Conservation (phyloP, 2,329 filamentous ascomycete genomes). For the Apiospora marii region DNA sequence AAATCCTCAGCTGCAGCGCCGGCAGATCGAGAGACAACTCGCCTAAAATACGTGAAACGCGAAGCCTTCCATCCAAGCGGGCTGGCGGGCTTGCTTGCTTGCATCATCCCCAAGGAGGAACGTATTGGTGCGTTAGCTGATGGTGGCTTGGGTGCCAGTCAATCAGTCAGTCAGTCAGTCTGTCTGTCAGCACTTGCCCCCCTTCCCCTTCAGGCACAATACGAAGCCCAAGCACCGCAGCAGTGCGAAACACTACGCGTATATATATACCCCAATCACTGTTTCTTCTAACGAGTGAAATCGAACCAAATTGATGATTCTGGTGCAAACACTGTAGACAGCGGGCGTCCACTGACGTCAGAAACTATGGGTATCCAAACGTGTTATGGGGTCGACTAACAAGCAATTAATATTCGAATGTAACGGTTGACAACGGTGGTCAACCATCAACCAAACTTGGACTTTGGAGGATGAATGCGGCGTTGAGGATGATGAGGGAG, state of each 20-base stretch:
- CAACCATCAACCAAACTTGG: background rate
- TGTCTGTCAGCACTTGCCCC: background rate
- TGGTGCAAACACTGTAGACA: background rate
- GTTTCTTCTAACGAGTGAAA: background rate
- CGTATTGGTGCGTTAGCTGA: background rate
- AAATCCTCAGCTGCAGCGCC: slow-evolving; percentile 9
- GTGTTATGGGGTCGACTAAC: slow-evolving; percentile 1
- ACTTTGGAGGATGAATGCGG: background rate
- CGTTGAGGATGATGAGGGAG: background rate
- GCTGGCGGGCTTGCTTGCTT: background rate
- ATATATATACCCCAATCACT: background rate
- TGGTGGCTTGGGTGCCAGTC: background rate
- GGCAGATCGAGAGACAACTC: background rate
- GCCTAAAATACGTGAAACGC: background rate
- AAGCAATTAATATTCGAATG: background rate
- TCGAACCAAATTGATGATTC: background rate
- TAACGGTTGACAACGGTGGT: background rate
- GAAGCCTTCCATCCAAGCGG: background rate
- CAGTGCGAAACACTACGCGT: background rate
- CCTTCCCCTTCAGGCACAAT: background rate
- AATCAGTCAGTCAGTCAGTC: background rate
- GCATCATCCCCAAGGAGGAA: too few relatives aligned
- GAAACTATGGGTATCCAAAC: background rate
- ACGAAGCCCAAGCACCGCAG: background rate
- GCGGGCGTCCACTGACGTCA: slow-evolving; percentile 9